Evolutionary conservation across 305 asterid species (phyloP).

Genomic region (Plantago lanceolata): DNA sequence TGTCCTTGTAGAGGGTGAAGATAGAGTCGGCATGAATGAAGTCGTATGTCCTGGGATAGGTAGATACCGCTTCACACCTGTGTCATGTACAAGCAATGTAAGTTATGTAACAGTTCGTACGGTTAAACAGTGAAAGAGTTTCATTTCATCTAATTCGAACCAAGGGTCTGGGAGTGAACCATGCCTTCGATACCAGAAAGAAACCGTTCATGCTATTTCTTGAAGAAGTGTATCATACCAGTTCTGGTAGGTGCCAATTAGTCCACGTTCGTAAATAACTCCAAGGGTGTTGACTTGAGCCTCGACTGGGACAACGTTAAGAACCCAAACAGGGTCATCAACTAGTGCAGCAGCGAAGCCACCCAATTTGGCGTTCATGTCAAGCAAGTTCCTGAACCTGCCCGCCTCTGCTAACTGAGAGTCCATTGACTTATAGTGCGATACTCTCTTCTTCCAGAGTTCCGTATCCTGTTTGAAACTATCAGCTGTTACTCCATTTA

Average conservation of each 20-base stretch:
- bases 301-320: conserved; percentile 64
- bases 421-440: conserved; percentile 46
- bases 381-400: conserved; percentile 58
- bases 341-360: conserved; percentile 63
- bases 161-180: too few species aligned
- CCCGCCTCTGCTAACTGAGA: conserved; percentile 38
- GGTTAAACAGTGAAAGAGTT: too few species aligned
- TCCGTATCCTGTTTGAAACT: conserved; percentile 34
- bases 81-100: background rate
- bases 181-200: background rate
- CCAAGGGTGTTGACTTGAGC: conserved; percentile 60
- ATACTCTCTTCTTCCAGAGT: conserved; percentile 50
- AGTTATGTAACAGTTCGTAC: too few species aligned
- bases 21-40: conserved; percentile 63
- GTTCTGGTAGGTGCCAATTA: conserved; percentile 65
- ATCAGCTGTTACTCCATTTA: conserved; percentile 39
- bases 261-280: conserved; percentile 63
- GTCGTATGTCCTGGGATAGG: conserved; percentile 75
- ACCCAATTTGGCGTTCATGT: conserved; percentile 70
- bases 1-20: conserved; percentile 45
- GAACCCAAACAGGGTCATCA: conserved; percentile 65
- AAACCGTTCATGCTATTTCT: background rate
- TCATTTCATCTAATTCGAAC: too few species aligned
- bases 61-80: conserved; percentile 85
- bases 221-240: conserved; percentile 33